phyloP scores from a whole-genome alignment of 208 protist genomes.

The Naegleria gruberi region DNA sequence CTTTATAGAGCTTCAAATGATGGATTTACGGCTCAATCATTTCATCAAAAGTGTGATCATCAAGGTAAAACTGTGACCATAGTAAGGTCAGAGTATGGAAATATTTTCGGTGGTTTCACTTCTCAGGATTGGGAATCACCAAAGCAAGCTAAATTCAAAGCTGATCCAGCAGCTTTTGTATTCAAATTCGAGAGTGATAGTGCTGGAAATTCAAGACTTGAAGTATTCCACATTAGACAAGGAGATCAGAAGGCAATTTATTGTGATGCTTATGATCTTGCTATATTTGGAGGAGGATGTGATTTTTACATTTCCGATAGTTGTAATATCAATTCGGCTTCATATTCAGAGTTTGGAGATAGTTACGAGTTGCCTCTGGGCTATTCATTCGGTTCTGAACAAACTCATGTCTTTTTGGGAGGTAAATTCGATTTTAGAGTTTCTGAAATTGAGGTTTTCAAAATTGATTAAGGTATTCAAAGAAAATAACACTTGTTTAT shows the following conservation, averaged over 20 bases:
- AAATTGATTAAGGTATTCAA: too few relatives aligned
- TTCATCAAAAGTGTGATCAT: constrained; percentile 10
- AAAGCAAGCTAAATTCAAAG: background rate
- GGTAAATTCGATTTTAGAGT: too few relatives aligned
- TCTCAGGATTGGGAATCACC: background rate
- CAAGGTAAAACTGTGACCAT: constrained; percentile 2
- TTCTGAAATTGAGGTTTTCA: too few relatives aligned
- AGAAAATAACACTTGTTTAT: too few relatives aligned
- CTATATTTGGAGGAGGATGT: background rate
- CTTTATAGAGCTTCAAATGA: constrained; percentile 3
- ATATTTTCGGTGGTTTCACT: constrained; percentile 24
- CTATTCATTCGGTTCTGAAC: too few relatives aligned
- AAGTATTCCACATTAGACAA: too few relatives aligned
- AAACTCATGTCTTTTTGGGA: too few relatives aligned
- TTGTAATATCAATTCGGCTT: background rate
- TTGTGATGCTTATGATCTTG: background rate
- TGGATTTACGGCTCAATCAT: background rate
- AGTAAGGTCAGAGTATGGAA: background rate
- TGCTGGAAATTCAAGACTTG: too few relatives aligned
- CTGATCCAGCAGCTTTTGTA: background rate
- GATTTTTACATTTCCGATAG: background rate
- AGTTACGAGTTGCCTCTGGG: background rate
- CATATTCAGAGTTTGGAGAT: background rate
- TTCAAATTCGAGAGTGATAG: too few relatives aligned
- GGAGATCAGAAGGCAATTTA: background rate